These are phyloP conservation scores for Russula ochroleuca DNA, from an alignment of 768 basidiomycete species.

Conservation along the genomic window DNA sequence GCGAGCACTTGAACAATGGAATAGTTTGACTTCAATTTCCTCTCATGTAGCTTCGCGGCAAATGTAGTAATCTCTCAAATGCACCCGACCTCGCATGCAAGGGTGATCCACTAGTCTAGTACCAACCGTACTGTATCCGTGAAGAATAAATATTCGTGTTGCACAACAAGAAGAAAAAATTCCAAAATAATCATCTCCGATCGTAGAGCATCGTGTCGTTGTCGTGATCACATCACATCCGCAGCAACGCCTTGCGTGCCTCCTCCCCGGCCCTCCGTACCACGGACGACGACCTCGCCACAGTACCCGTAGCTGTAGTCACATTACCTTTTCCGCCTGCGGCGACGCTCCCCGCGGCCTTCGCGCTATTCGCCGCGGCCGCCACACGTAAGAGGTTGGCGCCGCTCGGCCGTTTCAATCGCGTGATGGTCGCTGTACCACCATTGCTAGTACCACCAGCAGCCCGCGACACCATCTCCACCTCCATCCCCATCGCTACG, in stretches of 20 bases:
- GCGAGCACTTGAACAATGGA: no score
- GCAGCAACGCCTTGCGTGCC: constrained; percentile 44
- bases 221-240: constrained; percentile 30
- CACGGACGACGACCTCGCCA: constrained; percentile 32
- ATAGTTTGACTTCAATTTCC: no score
- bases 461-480: constrained; percentile 9
- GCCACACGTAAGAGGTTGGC: constrained; percentile 55
- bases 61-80: no score
- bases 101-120: background rate
- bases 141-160: background rate
- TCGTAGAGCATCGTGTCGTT: background rate
- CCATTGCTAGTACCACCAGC: background rate
- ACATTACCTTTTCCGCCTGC: background rate
- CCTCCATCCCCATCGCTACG: background rate
- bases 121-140: background rate
- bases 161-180: background rate
- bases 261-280: constrained; percentile 49
- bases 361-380: constrained; percentile 53
- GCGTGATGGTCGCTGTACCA: constrained; percentile 18
- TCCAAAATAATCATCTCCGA: background rate
- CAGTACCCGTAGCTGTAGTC: background rate
- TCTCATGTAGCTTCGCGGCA: no score
- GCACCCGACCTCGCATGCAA: background rate
- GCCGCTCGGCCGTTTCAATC: constrained; percentile 44
- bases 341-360: constrained; percentile 24